Evolutionary conservation across 495 filamentous ascomycete genomes (phyloP).

Genomic region (Aspergillus campestris): DNA sequence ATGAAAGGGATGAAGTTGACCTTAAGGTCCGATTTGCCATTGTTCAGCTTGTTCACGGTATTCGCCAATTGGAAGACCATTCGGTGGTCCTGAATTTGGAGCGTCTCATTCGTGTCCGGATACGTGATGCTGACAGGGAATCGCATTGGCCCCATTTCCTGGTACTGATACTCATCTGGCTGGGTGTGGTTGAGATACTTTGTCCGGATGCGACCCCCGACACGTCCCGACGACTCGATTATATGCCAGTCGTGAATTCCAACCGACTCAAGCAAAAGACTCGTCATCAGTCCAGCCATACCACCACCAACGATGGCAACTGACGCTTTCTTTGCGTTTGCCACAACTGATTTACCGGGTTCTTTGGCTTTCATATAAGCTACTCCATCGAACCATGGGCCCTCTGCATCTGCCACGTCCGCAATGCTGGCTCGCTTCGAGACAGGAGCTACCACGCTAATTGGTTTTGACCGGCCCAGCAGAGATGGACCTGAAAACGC

Average conservation of each 20-base stretch:
- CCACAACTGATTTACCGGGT: constrained; percentile 41
- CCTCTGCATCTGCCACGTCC: constrained; percentile 43
- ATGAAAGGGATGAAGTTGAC: constrained; percentile 62
- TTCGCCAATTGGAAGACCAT: constrained; percentile 56
- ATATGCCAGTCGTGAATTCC: constrained; percentile 50
- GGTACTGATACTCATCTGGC: constrained; percentile 61
- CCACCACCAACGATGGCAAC: constrained; percentile 59
- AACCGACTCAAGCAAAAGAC: constrained; percentile 40
- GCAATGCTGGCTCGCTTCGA: constrained; percentile 21
- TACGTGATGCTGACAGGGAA: constrained; percentile 46
- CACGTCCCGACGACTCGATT: constrained; percentile 38
- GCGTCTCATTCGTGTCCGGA: constrained; percentile 43
- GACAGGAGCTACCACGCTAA: constrained; percentile 11
- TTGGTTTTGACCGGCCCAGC: constrained; percentile 19
- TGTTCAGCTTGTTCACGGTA: constrained; percentile 51
- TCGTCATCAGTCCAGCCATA: constrained; percentile 58
- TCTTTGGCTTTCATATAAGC: constrained; percentile 49
- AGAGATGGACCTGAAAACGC: constrained; percentile 18
- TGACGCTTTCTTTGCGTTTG: constrained; percentile 36
- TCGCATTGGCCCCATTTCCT: constrained; percentile 71
- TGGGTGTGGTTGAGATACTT: constrained; percentile 46
- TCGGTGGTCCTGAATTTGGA: constrained; percentile 49
- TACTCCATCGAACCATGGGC: constrained; percentile 65
- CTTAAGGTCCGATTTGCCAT: constrained; percentile 36
- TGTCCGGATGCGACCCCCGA: constrained; percentile 54